Evolutionary conservation across 2,329 filamentous ascomycete genomes (phyloP).

Genomic region (Xylariales sp.): DNA sequence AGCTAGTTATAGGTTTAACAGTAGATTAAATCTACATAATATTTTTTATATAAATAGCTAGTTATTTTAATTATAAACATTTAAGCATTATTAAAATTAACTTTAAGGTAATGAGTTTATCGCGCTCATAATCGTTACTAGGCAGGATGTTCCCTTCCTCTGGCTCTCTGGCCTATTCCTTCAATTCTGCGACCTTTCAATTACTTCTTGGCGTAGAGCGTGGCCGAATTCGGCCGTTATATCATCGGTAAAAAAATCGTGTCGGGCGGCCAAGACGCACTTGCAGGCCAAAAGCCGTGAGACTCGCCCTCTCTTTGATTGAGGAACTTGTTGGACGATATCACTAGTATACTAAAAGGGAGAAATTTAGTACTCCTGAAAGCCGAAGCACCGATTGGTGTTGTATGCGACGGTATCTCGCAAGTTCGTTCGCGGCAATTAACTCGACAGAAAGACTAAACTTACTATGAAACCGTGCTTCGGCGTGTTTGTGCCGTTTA

Average conservation of each 20-base stretch:
- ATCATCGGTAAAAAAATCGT: neutral
- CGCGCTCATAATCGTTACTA: too few relatives aligned
- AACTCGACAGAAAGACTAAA: neutral
- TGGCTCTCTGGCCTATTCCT: neutral
- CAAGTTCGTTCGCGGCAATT: neutral
- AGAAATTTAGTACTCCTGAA: neutral
- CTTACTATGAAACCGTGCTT: constrained; percentile 3
- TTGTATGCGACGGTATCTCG: too few relatives aligned
- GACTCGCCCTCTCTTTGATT: neutral
- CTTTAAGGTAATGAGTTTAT: too few relatives aligned
- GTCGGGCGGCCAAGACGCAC: neutral
- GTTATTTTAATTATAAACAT: too few relatives aligned
- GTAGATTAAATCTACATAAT: too few relatives aligned
- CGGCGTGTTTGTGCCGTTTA: neutral
- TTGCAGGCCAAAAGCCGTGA: neutral
- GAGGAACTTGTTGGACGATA: neutral
- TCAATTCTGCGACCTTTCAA: neutral
- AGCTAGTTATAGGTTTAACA: too few relatives aligned
- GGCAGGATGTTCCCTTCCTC: too few relatives aligned
- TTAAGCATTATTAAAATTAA: too few relatives aligned
- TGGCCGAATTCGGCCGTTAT: neutral
- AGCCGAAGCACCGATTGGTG: neutral
- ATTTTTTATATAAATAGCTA: too few relatives aligned
- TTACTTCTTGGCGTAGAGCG: neutral
- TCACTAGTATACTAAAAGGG: neutral